Evolutionary conservation across 148 eudicot species (phyloP).

Genomic region (Spergularia marina): DNA sequence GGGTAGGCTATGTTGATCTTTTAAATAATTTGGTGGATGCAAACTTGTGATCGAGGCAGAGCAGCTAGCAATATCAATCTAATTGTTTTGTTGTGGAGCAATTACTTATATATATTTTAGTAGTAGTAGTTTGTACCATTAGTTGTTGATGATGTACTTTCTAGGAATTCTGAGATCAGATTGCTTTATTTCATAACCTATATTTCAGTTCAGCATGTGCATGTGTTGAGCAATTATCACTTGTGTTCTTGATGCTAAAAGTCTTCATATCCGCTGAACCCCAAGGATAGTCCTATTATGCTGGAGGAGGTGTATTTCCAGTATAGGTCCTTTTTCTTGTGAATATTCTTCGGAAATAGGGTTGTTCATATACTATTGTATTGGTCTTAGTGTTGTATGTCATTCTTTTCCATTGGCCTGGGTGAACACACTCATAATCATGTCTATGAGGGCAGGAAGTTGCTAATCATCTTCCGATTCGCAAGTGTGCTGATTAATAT

Average conservation of each 20-base stretch:
- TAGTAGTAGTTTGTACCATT: neutral
- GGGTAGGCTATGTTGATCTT: neutral
- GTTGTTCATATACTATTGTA: neutral
- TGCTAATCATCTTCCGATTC: slow-evolving; percentile 3
- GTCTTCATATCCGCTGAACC: neutral
- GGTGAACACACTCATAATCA: neutral
- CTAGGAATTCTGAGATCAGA: neutral
- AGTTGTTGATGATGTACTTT: neutral
- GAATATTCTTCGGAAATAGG: neutral
- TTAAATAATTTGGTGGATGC: neutral
- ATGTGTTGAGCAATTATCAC: neutral
- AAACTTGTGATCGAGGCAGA: neutral
- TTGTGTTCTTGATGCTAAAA: neutral
- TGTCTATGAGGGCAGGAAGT: neutral
- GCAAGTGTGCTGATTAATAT: slow-evolving; percentile 13
- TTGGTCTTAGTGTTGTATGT: neutral
- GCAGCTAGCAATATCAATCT: neutral
- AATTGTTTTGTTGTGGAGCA: neutral
- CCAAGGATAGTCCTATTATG: neutral
- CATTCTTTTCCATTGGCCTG: neutral
- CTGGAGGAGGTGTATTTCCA: neutral
- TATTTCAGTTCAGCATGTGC: neutral
- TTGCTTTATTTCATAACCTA: neutral
- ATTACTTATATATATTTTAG: neutral
- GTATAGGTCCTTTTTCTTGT: neutral